Evolutionary conservation across 73 alveolate species (phyloP).

Genomic region (Paramecium sexaurelia): DNA sequence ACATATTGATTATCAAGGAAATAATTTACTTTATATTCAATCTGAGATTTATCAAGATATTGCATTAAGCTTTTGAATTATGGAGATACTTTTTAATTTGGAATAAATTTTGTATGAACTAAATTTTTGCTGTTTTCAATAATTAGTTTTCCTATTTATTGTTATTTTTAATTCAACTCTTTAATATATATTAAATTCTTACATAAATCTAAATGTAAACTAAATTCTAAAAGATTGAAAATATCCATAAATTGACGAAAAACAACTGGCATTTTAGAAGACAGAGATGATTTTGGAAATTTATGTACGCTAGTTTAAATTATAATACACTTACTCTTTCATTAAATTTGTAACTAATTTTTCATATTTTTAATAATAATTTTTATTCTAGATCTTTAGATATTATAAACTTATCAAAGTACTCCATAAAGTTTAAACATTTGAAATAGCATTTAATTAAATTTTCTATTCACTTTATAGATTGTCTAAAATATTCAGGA

Average conservation of each 20-base stretch:
- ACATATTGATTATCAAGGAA: slow-evolving; percentile 10
- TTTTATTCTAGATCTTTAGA: neutral
- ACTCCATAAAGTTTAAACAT: neutral
- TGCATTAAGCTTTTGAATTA: neutral
- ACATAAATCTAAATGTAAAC: slow-evolving; percentile 35
- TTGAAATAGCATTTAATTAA: neutral
- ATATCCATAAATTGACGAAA: slow-evolving; percentile 4
- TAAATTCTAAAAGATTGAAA: neutral
- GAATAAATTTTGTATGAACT: neutral
- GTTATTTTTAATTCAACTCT: neutral
- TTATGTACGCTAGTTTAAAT: neutral
- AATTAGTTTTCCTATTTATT: neutral
- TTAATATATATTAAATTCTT: neutral
- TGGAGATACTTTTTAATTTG: neutral
- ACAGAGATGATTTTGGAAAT: neutral
- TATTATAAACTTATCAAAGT: neutral
- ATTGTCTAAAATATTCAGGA: neutral
- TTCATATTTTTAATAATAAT: neutral
- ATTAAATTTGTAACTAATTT: neutral
- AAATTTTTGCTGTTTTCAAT: neutral
- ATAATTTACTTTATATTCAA: slow-evolving; percentile 21
- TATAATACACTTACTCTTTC: neutral
- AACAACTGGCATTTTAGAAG: neutral
- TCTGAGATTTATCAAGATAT: neutral
- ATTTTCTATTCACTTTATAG: neutral